Conservation (phyloP, 176 grass and related monocot genomes). For the Rhynchospora pubera region DNA sequence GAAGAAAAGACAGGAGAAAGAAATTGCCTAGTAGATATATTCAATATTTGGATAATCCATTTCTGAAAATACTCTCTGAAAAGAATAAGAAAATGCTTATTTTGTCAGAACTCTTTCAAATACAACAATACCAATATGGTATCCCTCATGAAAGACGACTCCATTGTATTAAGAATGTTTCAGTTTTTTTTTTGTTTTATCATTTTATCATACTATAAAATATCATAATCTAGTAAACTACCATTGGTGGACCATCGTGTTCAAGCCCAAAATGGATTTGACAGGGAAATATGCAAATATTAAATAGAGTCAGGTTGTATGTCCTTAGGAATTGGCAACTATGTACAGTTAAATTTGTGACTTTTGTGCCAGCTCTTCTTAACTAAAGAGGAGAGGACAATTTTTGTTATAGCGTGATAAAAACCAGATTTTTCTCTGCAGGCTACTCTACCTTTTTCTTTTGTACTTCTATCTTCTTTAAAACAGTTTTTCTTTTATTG, state of each 20-base stretch:
- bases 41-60: not conserved
- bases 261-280: not conserved
- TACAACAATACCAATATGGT: not conserved
- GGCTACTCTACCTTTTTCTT: not conserved
- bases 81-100: not conserved
- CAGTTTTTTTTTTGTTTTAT: not conserved
- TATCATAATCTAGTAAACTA: not conserved
- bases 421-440: not conserved
- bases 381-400: too few relatives aligned
- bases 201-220: not conserved
- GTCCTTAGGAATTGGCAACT: not conserved
- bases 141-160: not conserved
- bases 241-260: not conserved
- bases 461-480: too few relatives aligned
- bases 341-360: not conserved
- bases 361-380: not conserved
- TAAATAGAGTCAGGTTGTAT: not conserved
- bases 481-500: not conserved
- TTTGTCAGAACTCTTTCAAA: not conserved
- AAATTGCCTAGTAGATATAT: not conserved
- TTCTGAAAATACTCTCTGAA: not conserved
- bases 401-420: not conserved
- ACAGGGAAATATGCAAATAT: not conserved
- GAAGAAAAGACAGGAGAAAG: not conserved
- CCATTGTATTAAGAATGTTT: not conserved